phyloP scores from a whole-genome alignment of 768 basidiomycete species.

The Neoboletus subvelutipes region DNA sequence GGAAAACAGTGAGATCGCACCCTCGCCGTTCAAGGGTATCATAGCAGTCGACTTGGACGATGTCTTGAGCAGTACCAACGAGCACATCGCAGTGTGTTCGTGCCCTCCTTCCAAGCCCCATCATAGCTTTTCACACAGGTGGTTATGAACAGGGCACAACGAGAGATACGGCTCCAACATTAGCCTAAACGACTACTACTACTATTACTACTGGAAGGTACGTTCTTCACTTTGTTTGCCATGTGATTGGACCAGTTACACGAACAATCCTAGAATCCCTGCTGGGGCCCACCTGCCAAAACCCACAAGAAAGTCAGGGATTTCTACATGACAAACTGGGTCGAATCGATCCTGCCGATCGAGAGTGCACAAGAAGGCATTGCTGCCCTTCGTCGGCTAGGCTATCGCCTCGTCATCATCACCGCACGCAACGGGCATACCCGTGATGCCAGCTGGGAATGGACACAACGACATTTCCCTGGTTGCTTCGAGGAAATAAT shows the following conservation, averaged over 20 bases:
- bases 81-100: constrained; percentile 53
- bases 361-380: constrained; percentile 62
- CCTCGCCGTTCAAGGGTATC: constrained; percentile 34
- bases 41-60: constrained; percentile 71
- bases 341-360: constrained; percentile 50
- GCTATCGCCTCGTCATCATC: constrained; percentile 69
- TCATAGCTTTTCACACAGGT: background rate
- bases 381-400: constrained; percentile 54
- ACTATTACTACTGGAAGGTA: constrained; percentile 80
- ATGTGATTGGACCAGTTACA: background rate
- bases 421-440: constrained; percentile 65
- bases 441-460: constrained; percentile 59
- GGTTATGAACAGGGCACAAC: constrained; percentile 59
- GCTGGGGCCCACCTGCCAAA: constrained; percentile 61
- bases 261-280: constrained; percentile 39
- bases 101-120: background rate
- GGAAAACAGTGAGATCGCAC: background rate
- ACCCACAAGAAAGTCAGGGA: constrained; percentile 58
- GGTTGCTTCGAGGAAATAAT: constrained; percentile 61
- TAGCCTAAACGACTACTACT: constrained; percentile 57
- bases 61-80: constrained; percentile 65
- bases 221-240: background rate
- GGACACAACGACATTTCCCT: constrained; percentile 66
- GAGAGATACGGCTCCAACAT: constrained; percentile 53
- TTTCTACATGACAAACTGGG: constrained; percentile 54